Percentiles rank a stretch among this genome's conserved stretches.
Conservation (phyloP, 805 yeast species). For the Kluyveromyces starmeri region DNA sequence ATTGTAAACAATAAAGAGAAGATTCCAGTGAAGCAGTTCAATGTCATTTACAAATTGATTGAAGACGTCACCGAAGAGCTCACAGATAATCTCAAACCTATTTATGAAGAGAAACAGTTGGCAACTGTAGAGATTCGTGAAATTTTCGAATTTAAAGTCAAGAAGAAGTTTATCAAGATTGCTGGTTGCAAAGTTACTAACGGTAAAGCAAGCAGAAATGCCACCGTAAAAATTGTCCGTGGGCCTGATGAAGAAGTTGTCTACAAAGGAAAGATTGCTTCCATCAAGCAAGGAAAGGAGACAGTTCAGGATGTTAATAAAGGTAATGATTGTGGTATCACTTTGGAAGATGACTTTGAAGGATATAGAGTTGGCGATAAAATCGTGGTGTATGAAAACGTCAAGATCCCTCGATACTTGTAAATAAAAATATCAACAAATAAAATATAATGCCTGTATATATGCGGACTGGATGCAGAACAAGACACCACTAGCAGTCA, state of each 20-base stretch:
- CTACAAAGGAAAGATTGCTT: constrained; percentile 52
- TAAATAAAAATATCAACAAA: constrained; percentile 21
- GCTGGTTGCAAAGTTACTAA: constrained; percentile 81
- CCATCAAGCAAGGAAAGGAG: constrained; percentile 75
- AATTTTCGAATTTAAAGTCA: constrained; percentile 58
- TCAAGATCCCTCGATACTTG: constrained; percentile 45
- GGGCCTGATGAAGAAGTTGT: constrained; percentile 31
- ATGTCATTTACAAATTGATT: constrained; percentile 79
- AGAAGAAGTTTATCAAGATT: constrained; percentile 48
- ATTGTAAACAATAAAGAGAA: constrained; percentile 47
- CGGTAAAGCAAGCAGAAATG: constrained; percentile 58
- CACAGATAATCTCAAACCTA: constrained; percentile 52
- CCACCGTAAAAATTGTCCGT: constrained; percentile 50
- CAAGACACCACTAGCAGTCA: too few relatives aligned
- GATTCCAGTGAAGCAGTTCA: constrained; percentile 52
- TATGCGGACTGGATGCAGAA: too few relatives aligned
- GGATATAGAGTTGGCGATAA: constrained; percentile 67
- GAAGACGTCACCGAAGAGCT: constrained; percentile 70
- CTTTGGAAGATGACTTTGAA: constrained; percentile 54
- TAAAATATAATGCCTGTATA: not conserved
- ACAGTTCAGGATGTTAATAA: constrained; percentile 69
- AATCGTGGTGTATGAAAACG: constrained; percentile 64
- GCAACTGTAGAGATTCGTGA: constrained; percentile 65
- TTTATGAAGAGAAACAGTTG: constrained; percentile 51
- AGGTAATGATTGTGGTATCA: constrained; percentile 86